phyloP scores from a whole-genome alignment of 176 grass and related monocot species.

The Eleusine indica region DNA sequence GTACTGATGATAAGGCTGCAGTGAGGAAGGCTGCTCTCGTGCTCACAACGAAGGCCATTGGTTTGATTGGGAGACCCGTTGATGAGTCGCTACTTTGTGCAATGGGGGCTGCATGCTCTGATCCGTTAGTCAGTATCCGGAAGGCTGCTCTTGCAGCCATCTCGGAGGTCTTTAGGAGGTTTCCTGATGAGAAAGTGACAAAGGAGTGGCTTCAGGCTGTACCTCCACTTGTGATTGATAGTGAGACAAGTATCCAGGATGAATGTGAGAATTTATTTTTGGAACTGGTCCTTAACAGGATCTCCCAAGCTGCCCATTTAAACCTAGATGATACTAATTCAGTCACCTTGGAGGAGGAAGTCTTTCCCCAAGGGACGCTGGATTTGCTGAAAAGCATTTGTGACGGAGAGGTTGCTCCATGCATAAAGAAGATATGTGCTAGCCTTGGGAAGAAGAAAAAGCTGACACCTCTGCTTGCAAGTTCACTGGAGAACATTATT shows the following conservation, averaged over 20 bases:
- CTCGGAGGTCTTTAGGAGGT: constrained; percentile 88
- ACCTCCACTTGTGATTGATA: constrained; percentile 81
- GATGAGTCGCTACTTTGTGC: constrained; percentile 66
- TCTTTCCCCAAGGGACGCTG: constrained; percentile 69
- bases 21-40: constrained; percentile 85
- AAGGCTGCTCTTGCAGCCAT: constrained; percentile 92
- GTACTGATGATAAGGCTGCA: constrained; percentile 86
- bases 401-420: constrained; percentile 74
- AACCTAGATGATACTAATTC: constrained; percentile 42
- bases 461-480: constrained; percentile 68
- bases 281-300: constrained; percentile 82
- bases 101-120: constrained; percentile 78
- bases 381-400: constrained; percentile 76
- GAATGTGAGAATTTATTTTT: constrained; percentile 95
- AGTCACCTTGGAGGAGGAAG: constrained; percentile 45
- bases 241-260: constrained; percentile 87
- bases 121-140: constrained; percentile 85
- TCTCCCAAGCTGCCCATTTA: constrained; percentile 62
- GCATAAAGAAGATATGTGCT: constrained; percentile 81
- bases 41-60: constrained; percentile 69
- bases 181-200: constrained; percentile 67
- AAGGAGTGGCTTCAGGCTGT: constrained; percentile 91
- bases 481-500: constrained; percentile 83
- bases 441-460: constrained; percentile 97
- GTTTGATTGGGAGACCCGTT: constrained; percentile 67